Base-by-base conservation (phyloP, 148 eudicot genomes). In the Dysphania ambrosioides region DNA sequence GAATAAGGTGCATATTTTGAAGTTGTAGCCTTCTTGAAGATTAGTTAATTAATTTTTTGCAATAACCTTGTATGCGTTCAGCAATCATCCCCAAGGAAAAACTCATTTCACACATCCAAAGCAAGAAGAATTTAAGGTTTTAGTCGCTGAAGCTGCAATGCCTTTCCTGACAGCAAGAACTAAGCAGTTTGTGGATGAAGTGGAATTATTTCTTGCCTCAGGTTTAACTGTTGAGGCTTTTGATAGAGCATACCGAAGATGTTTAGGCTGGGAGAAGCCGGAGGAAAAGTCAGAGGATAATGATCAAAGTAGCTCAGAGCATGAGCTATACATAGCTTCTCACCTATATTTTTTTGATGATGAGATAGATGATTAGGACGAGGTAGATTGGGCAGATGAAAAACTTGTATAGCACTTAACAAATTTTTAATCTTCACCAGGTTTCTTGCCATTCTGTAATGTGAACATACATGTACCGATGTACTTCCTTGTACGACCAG, bases 151-250 rank as follows among this genome's bases (percentile, higher is more conserved):
- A 78, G 93, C 97, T 24, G 93, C 89, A 40, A 79, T 71, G 80
- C 96, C 90, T 49, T 94, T 91, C 80, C 67, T 92, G 67, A 66
- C 82, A 40, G 91, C 90, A 74, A 86, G 97, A 80, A 82, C 93
- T 16, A 86, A 82, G 35, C 83, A 86, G 38, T 91, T 94, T 82
- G 92, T 83, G 63, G 51, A 79, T 19, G 97, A 94, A 79, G 67
- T 87, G 64, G 97, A 88, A 65, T 72, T 92, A 8, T 94, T 91
- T 86, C 80, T 94, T 23, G 90, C 92, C 35, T 90, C 96, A 5
- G 97, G 87, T 32, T 79, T 91, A 63, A 90, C 79, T 11, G 81
- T 94, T 34, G 89, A 88, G 73, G 93, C 93, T 32, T 94, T 87
- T 69, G 97, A 92, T 78, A 73, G 79, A 72, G 91, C 81, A 60